phyloP scores from a whole-genome alignment of 495 filamentous ascomycete genomes.

The Darksidea phi region DNA sequence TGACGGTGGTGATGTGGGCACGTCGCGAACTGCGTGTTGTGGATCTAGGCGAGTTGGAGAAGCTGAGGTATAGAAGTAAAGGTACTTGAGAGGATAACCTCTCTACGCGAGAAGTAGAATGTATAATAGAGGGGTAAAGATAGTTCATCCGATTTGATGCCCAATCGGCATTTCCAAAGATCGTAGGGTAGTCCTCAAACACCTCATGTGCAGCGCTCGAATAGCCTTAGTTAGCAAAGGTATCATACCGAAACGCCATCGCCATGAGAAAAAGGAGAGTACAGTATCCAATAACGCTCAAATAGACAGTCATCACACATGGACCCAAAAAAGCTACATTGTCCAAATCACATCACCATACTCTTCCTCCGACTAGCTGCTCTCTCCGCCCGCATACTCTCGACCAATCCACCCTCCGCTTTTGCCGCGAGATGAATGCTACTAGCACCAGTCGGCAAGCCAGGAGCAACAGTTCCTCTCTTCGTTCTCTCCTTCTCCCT shows the following conservation, averaged over 20 bases:
- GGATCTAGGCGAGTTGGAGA: constrained; percentile 33
- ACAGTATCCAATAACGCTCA: too few species aligned
- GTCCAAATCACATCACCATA: constrained; percentile 38
- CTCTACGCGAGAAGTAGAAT: background rate
- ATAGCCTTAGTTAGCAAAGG: background rate
- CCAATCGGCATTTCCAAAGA: background rate
- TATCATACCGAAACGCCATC: constrained; percentile 8
- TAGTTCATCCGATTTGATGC: background rate
- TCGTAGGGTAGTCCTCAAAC: background rate
- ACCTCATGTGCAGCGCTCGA: background rate
- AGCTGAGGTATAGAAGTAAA: constrained; percentile 29
- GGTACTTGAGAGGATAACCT: background rate
- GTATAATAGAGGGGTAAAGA: background rate
- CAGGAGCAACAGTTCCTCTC: background rate
- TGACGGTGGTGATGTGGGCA: constrained; percentile 24
- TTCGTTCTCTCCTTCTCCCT: constrained; percentile 2
- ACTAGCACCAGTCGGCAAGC: background rate
- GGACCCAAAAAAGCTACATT: background rate
- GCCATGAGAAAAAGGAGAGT: too few species aligned
- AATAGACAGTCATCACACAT: constrained; percentile 4
- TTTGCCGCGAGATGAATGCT: background rate
- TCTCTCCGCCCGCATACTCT: constrained; percentile 31
- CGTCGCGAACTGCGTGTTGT: constrained; percentile 28
- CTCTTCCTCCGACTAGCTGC: constrained; percentile 40
- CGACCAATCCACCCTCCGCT: background rate